Conservation (phyloP, 2,329 filamentous ascomycete genomes). For the Scedosporium apiospermum region DNA sequence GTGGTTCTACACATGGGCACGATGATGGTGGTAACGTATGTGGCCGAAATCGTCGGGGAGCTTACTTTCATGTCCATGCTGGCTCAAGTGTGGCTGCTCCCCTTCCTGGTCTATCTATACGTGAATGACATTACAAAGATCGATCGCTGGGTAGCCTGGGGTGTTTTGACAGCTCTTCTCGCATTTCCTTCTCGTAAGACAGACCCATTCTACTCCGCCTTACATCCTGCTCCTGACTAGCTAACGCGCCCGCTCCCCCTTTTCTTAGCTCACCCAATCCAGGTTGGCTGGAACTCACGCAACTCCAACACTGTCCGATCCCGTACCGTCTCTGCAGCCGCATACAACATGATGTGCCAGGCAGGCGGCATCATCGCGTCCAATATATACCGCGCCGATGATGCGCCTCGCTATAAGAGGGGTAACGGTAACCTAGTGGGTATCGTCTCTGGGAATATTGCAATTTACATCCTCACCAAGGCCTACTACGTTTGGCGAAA, state of each 20-base stretch:
- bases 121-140: conserved; percentile 16
- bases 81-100: conserved; percentile 43
- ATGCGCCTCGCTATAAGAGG: conserved; percentile 19
- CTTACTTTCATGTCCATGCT: conserved; percentile 32
- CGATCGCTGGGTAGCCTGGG: conserved; percentile 23
- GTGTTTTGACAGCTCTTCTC: conserved; percentile 23
- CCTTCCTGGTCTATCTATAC: conserved; percentile 38
- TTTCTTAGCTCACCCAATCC: conserved; percentile 29
- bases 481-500: conserved; percentile 43
- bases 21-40: conserved; percentile 34
- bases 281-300: conserved; percentile 38
- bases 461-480: conserved; percentile 39
- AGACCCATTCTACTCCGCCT: no score
- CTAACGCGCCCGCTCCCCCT: no score
- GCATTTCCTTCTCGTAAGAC: conserved; percentile 22
- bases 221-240: no score
- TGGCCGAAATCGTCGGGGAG: conserved; percentile 32
- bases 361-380: conserved; percentile 20
- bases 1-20: conserved; percentile 23
- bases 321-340: conserved; percentile 49
- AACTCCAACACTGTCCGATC: conserved; percentile 55
- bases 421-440: conserved; percentile 42
- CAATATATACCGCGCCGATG: conserved; percentile 33
- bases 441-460: conserved; percentile 36
- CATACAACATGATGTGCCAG: conserved; percentile 30